A percentile compares a stretch with the other conserved stretches of the same genome.
These are phyloP conservation scores for Chimonanthus praecox DNA, from an alignment of 164 flowering plant species.

Conservation along the genomic window DNA sequence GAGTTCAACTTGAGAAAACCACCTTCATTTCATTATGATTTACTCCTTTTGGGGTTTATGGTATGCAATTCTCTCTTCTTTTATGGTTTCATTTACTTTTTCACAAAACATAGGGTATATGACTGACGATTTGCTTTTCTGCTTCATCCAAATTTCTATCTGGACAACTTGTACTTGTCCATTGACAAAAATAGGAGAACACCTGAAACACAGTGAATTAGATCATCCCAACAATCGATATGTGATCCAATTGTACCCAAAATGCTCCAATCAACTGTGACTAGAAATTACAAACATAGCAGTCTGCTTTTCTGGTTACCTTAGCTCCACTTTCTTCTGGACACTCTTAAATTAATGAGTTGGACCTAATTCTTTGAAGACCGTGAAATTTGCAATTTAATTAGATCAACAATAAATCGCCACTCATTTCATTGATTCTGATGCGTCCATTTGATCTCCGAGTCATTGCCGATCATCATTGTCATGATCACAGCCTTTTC, in stretches of 20 bases:
- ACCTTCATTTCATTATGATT: constrained; percentile 88
- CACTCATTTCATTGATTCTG: neutral
- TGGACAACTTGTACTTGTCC: neutral
- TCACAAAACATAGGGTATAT: no score
- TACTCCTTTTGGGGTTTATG: constrained; percentile 90
- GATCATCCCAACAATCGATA: no score
- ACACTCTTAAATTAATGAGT: neutral
- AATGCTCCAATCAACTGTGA: no score
- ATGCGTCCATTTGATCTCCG: no score
- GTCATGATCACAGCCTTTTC: no score
- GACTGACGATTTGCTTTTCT: neutral
- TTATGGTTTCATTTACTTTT: neutral
- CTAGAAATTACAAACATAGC: no score
- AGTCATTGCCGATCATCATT: no score
- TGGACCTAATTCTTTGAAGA: neutral
- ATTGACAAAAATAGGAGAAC: neutral
- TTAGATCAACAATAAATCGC: neutral
- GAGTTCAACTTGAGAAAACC: constrained; percentile 97
- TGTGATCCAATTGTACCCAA: no score
- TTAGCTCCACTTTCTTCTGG: no score
- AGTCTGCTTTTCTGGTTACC: no score
- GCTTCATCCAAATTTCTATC: neutral
- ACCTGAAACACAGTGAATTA: neutral
- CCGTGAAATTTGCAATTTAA: neutral
- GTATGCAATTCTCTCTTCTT: constrained; percentile 30